Percentiles rank a stretch among this genome's conserved stretches.
These are phyloP conservation scores for Entomortierella lignicola DNA, from an alignment of 192 early-diverging fungal species.

Conservation along the genomic window DNA sequence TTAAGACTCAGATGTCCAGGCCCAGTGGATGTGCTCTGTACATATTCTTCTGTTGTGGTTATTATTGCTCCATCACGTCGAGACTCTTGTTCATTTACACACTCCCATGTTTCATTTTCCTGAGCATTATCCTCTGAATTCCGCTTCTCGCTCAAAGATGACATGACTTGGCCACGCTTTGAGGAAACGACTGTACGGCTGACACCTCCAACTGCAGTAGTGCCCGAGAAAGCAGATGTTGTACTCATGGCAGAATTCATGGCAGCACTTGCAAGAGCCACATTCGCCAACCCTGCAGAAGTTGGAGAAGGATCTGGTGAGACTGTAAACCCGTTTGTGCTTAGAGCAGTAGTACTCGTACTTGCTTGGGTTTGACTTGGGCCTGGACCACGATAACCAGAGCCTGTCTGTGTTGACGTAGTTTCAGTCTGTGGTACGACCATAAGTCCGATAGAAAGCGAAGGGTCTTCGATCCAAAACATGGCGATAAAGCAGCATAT, in stretches of 20 bases:
- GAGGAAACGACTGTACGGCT: background rate
- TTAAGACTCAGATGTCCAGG: conserved; percentile 19
- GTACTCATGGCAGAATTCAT: conserved; percentile 19
- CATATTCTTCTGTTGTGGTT: background rate
- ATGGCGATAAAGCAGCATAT: conserved; percentile 50
- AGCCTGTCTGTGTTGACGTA: conserved; percentile 7
- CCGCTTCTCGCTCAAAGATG: conserved; percentile 1
- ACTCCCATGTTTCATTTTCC: background rate
- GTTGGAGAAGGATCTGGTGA: background rate
- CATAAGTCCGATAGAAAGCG: conserved; percentile 38
- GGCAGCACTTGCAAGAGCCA: background rate
- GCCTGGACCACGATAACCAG: background rate
- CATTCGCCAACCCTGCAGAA: conserved; percentile 9
- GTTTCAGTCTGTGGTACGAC: conserved; percentile 21
- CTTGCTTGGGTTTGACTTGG: background rate
- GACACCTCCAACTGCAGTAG: background rate
- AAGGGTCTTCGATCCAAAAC: conserved; percentile 52
- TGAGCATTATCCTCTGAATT: background rate
- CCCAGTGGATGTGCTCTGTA: background rate
- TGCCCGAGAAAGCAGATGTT: conserved; percentile 1
- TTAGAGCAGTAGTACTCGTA: conserved; percentile 5
- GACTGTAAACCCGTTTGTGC: background rate
- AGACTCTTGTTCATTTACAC: background rate
- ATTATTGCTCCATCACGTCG: background rate
- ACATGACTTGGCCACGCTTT: background rate